Evolutionary conservation across 208 protist genomes (phyloP), one percentile per base, ranked within the genome.

Genomic region (Crithidia fasciculata): DNA sequence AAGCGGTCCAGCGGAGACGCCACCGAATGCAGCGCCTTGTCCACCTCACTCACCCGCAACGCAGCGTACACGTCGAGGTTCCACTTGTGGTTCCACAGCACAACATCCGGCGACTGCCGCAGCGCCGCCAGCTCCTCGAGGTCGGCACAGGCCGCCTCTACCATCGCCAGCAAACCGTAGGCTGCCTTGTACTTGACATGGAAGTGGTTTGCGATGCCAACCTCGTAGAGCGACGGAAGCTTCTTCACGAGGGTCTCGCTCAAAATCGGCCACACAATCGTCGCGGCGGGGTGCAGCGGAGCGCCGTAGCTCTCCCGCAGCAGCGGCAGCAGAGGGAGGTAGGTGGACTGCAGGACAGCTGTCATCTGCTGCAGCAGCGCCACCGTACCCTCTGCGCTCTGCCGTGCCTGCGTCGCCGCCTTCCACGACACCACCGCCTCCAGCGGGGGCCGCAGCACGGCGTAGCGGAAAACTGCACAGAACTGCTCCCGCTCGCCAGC

Each of bases 31-130:
- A 87, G 61, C 19, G 66, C 60, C 66, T 82, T 82, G 52, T 83
- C 74, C 67, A 91, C 52, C 76, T 93, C 88, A 36, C 78, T 89
- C 36, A 73, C 58, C 36, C 89, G 83, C 69, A 95, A 77, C 8
- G 87, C 84, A 2, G 78, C 78, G 66, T 97, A 97, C 19, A 95
- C 87, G 65, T 97, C 89, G n/a, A 84, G 82, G 66, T 97, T 97
- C 91, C 93, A 97, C 74, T 91, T 93, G 72, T 91, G 86, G 45
- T 83, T 87, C 91, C 93, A 97, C 62, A 91, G 40, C 28, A 79
- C 74, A 9, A 95, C 82, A 69, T 93, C 89, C 3, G 87, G 79
- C 15, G 87, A 94, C 40, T 80, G 71, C 53, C 85, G 78, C 59
- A 97, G 69, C 37, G 56, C 66, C 19, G 56, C 60, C 8, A 93